Evolutionary conservation across 139 green algal genomes (phyloP), one percentile per base, ranked within the genome.

Genomic region (Trebouxia sp.): DNA sequence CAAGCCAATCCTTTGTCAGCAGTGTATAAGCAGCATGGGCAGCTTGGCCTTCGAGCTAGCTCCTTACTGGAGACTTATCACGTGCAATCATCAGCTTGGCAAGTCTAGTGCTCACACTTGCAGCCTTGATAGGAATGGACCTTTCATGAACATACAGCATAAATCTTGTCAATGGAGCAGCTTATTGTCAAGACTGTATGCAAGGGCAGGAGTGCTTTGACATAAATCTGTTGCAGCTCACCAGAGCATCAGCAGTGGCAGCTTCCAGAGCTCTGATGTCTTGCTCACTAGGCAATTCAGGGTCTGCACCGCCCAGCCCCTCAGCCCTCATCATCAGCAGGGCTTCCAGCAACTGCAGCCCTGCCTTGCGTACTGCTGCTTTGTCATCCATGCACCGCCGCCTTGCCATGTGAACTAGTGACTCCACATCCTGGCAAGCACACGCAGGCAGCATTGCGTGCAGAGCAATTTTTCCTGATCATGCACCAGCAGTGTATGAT

Each of bases 311-410:
- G 35, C 83, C 55, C 43, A 56, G 28, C 15, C 87, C 26, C 77
- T n/a, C 9, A 6, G 70, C 80, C 24, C 51, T 56, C 72, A 94
- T 83, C 58, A 91, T 56, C 65, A 95, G 78, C 58, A 90, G 42
- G 3, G 51, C 76, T 81, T 93, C 88, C 82, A 95, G 87, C 78
- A 95, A 87, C 87, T 85, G 65, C 83, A 95, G 51, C 12, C 83
- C 90, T 20, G 85, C 86, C 77, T 92, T 92, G 74, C 92, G 88
- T 72, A 94, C 92, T 0, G 82, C 80, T 26, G 87, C 90, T 83
- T 94, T 94, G 53, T 90, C 86, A 76, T 96, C 92, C 7, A 78
- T 72, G 75, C 82, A 87, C 26, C 92, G 89, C 3, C 80, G 58
- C 77, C 86, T 80, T 41, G 87, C 86, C 67, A 92, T 80, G 6